phyloP scores from a whole-genome alignment of 2,329 filamentous ascomycete genomes.

The Podosphaera xanthii region DNA sequence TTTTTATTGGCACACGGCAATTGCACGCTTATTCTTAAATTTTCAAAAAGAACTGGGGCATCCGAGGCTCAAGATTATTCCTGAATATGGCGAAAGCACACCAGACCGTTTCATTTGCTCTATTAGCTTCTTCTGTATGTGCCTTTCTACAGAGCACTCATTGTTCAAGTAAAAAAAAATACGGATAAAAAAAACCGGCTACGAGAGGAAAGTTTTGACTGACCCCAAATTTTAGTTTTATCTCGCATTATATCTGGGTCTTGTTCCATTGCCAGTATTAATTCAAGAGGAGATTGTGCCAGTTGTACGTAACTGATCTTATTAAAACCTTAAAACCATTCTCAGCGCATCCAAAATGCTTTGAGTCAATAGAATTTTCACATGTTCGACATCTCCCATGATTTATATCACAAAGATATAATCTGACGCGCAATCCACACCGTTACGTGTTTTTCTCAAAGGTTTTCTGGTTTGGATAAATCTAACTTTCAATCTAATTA shows the following conservation, averaged over 20 bases:
- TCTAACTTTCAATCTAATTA: slow-evolving; percentile 17
- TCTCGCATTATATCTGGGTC: slow-evolving; percentile 60
- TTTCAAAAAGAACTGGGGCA: no score
- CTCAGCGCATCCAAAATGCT: not conserved
- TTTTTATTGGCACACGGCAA: no score
- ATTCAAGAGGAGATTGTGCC: slow-evolving; percentile 74
- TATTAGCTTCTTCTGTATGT: slow-evolving; percentile 67
- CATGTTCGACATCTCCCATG: not conserved
- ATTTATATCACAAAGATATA: not conserved
- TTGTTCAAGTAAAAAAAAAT: not conserved
- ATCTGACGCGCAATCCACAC: not conserved
- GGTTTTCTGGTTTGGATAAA: not conserved
- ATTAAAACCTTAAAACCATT: not conserved
- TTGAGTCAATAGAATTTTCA: not conserved
- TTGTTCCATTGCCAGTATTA: slow-evolving; percentile 56
- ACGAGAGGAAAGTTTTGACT: not conserved
- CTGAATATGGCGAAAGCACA: slow-evolving; percentile 74
- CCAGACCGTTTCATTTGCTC: slow-evolving; percentile 71
- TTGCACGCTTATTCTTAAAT: no score
- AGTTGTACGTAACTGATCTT: slow-evolving; percentile 37
- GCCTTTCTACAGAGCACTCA: slow-evolving; percentile 3
- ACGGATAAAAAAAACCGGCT: not conserved
- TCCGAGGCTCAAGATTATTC: not conserved
- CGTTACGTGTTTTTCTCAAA: not conserved
- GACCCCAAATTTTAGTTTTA: slow-evolving; percentile 42